These are phyloP conservation scores for Monascus ruber DNA, from an alignment of 2,329 filamentous ascomycete genomes.

Conservation along the genomic window DNA sequence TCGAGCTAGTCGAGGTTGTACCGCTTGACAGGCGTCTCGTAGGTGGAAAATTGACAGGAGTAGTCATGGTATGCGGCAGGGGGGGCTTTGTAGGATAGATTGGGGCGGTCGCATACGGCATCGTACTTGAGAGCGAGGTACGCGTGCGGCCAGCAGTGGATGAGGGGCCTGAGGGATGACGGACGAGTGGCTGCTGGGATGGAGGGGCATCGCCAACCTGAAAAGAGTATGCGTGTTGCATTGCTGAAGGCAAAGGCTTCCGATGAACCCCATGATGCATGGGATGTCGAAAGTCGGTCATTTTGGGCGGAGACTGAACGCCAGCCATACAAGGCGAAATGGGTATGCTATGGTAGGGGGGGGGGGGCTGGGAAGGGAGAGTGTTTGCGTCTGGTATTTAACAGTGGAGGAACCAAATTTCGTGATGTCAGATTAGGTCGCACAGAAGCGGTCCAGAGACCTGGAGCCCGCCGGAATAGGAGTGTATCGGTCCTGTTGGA, in stretches of 20 bases:
- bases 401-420: no score
- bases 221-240: slow-evolving; percentile 6
- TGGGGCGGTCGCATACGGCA: slow-evolving; percentile 16
- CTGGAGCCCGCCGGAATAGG: no score
- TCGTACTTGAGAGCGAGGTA: slow-evolving; percentile 27
- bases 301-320: not conserved
- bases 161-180: slow-evolving; percentile 15
- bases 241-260: slow-evolving; percentile 2
- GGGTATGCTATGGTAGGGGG: no score
- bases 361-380: no score
- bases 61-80: slow-evolving; percentile 16
- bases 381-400: no score
- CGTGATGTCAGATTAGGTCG: no score
- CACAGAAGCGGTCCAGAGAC: no score
- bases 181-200: slow-evolving; percentile 7
- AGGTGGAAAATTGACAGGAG: slow-evolving; percentile 12
- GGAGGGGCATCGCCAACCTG: slow-evolving; percentile 4
- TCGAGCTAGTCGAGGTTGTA: slow-evolving; percentile 31
- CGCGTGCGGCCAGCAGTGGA: slow-evolving; percentile 26
- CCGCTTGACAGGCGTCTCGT: slow-evolving; percentile 28
- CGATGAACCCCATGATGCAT: slow-evolving; percentile 1
- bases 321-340: not conserved
- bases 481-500: no score
- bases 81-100: slow-evolving; percentile 16
- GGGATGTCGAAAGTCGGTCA: not conserved